These are phyloP conservation scores for Arxiozyma slooffiae DNA, from an alignment of 1,139 yeast species.

Conservation along the genomic window DNA sequence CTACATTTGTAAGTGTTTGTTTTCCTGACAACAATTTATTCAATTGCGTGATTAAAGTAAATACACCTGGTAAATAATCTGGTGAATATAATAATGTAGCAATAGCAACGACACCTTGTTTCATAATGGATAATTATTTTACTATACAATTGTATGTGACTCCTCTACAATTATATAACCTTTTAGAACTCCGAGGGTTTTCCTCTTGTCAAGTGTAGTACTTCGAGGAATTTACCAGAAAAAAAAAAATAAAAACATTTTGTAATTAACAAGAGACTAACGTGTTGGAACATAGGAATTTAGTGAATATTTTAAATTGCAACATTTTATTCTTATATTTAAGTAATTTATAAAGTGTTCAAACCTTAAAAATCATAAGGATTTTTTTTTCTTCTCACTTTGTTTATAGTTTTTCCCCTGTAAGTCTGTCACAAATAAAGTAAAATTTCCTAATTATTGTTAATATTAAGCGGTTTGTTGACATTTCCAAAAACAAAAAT, in stretches of 20 bases:
- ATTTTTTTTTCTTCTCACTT: not conserved
- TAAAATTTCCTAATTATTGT: not conserved
- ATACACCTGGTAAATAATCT: slow-evolving; percentile 67
- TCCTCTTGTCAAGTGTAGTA: not conserved
- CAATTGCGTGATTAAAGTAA: slow-evolving; percentile 43
- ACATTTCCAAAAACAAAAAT: not conserved
- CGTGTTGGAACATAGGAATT: not conserved
- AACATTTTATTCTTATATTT: no score
- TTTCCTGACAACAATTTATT: slow-evolving; percentile 10
- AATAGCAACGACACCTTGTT: slow-evolving; percentile 36
- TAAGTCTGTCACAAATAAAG: not conserved
- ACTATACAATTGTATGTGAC: not conserved
- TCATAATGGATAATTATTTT: slow-evolving; percentile 5
- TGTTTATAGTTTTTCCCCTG: not conserved
- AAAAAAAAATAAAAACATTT: no score
- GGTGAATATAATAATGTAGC: slow-evolving; percentile 59
- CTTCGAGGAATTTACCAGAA: not conserved
- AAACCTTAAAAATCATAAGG: not conserved
- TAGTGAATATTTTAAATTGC: no score
- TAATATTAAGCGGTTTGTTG: not conserved
- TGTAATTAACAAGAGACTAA: no score
- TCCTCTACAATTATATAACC: not conserved
- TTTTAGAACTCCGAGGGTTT: not conserved
- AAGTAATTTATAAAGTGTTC: not conserved
- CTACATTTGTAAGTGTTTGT: slow-evolving; percentile 4